Percentiles rank a stretch among this genome's conserved stretches.
phyloP scores from a whole-genome alignment of 148 eudicot genomes.

The Vaccinium macrocarpon region DNA sequence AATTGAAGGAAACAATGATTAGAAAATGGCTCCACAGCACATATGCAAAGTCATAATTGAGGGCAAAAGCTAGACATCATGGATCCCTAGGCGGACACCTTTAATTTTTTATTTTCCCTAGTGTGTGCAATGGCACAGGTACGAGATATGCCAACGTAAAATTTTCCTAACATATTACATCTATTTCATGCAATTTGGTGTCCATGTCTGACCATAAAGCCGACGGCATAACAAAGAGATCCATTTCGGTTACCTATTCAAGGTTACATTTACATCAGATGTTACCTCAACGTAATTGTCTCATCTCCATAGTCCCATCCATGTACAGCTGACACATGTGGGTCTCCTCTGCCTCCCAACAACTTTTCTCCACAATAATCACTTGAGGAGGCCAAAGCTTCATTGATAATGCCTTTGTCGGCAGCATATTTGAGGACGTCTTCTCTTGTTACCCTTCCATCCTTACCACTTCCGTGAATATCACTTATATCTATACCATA shows the following conservation, averaged over 20 bases:
- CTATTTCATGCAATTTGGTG: constrained; percentile 3
- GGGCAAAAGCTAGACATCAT: background rate
- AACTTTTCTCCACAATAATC: constrained; percentile 24
- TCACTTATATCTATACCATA: constrained; percentile 58
- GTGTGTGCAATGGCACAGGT: background rate
- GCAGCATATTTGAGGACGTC: constrained; percentile 67
- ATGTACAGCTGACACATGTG: constrained; percentile 26
- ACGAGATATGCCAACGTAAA: background rate
- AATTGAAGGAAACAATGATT: background rate
- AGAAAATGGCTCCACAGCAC: background rate
- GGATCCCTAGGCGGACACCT: background rate
- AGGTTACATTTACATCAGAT: constrained; percentile 12
- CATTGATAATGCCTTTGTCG: constrained; percentile 36
- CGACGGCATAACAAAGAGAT: constrained; percentile 7
- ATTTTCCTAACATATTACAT: background rate
- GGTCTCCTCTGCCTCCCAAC: constrained; percentile 25
- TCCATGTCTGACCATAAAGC: background rate
- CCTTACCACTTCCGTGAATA: constrained; percentile 68
- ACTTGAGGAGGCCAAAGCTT: constrained; percentile 22
- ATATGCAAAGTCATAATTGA: background rate
- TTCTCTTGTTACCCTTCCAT: constrained; percentile 79
- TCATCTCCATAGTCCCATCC: constrained; percentile 51
- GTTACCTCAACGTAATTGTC: constrained; percentile 66
- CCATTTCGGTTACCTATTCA: background rate
- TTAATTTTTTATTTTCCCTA: background rate